phyloP scores from a whole-genome alignment of 169 alveolate genomes.

The Plasmodium gaboni region DNA sequence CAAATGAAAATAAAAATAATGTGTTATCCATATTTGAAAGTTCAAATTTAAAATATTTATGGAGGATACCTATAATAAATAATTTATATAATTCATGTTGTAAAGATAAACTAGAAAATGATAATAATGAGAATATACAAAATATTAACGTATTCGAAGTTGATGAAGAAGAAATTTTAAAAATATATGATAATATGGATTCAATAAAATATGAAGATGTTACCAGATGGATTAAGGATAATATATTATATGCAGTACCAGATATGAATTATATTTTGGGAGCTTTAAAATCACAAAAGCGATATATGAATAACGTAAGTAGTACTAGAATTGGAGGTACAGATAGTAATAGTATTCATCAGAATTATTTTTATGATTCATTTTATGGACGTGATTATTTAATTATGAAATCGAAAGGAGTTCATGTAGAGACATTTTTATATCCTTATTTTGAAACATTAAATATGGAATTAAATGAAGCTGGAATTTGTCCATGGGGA shows the following conservation, averaged over 20 bases:
- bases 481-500: conserved; percentile 11
- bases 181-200: conserved; percentile 13
- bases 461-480: conserved; percentile 43
- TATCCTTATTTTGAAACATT: conserved; percentile 69
- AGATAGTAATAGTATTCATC: no score
- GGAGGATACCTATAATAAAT: conserved; percentile 45
- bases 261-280: conserved; percentile 38
- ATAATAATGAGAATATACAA: conserved; percentile 1
- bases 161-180: conserved; percentile 26
- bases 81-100: conserved; percentile 20
- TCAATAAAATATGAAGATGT: conserved; percentile 24
- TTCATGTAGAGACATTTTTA: conserved; percentile 61
- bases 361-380: conserved; percentile 41
- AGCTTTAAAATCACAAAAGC: conserved; percentile 10
- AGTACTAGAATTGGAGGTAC: no score
- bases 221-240: conserved; percentile 35
- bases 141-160: conserved; percentile 38
- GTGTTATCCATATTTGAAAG: conserved; percentile 9
- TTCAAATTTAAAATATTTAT: conserved; percentile 33
- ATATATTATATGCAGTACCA: conserved; percentile 57
- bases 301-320: no score
- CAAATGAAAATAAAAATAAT: conserved; percentile 12
- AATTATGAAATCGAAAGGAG: conserved; percentile 63
- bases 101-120: conserved; percentile 9
- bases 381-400: conserved; percentile 67